Evolutionary conservation across 2,329 filamentous ascomycete species (phyloP).

Genomic region (Cryoendolithus antarcticus): DNA sequence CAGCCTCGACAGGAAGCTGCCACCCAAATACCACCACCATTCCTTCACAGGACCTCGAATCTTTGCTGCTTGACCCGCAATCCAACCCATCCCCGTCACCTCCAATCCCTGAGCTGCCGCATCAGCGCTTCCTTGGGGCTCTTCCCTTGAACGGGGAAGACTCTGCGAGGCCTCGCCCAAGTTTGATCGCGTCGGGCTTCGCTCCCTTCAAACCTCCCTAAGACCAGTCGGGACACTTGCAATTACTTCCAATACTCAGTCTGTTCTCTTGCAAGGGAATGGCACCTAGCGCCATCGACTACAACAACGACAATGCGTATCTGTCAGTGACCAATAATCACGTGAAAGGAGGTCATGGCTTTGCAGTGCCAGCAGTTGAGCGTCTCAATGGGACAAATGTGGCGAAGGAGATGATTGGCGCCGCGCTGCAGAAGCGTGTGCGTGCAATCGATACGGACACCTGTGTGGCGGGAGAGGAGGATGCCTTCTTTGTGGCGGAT

Average conservation of each 20-base stretch:
- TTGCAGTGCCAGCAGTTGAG: slow-evolving; percentile 15
- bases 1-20: slow-evolving; percentile 38
- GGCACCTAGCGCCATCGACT: slow-evolving; percentile 56
- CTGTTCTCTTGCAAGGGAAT: slow-evolving; percentile 41
- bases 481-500: slow-evolving; percentile 96
- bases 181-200: slow-evolving; percentile 67
- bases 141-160: slow-evolving; percentile 99
- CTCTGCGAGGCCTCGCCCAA: slow-evolving; percentile 90
- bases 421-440: slow-evolving; percentile 76
- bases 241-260: slow-evolving; percentile 10
- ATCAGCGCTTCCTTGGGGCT: slow-evolving; percentile 97
- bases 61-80: slow-evolving; percentile 31
- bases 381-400: slow-evolving; percentile 38
- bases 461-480: slow-evolving; percentile 87
- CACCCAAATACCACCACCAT: slow-evolving; percentile 15
- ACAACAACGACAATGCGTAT: slow-evolving; percentile 24
- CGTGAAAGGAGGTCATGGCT: slow-evolving; percentile 5
- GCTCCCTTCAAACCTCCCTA: slow-evolving; percentile 94
- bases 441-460: slow-evolving; percentile 72
- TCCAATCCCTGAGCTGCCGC: slow-evolving; percentile 83
- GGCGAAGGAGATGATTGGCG: slow-evolving; percentile 71
- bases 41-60: slow-evolving; percentile 26
- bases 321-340: slow-evolving; percentile 26
- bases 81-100: slow-evolving; percentile 40
- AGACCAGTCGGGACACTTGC: slow-evolving; percentile 34